Conservation (phyloP, 2,329 filamentous ascomycete species). For the Cordyceps cicadae region DNA sequence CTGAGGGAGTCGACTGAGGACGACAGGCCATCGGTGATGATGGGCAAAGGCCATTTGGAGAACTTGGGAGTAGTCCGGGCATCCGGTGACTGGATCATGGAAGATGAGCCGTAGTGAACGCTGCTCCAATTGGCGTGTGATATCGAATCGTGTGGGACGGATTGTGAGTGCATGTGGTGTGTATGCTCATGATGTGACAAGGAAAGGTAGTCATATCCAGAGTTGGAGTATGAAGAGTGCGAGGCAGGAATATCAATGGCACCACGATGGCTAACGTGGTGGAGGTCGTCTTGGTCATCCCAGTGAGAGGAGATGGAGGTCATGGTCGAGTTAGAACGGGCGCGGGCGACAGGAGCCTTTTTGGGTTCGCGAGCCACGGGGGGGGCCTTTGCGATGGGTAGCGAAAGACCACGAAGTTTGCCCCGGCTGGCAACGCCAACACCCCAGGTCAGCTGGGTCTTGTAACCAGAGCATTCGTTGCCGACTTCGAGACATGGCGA, state of each 20-base stretch:
- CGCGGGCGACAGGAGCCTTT: conserved; percentile 34
- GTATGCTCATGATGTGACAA: conserved; percentile 38
- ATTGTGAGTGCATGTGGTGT: conserved; percentile 17
- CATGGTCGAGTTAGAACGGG: conserved; percentile 37
- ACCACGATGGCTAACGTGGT: conserved; percentile 21
- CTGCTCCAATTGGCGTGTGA: conserved; percentile 37
- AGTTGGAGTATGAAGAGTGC: conserved; percentile 18
- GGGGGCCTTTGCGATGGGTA: conserved; percentile 57
- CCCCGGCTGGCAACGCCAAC: conserved; percentile 92
- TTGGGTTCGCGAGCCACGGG: conserved; percentile 44
- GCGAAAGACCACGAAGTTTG: conserved; percentile 81
- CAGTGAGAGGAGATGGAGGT: conserved; percentile 23
- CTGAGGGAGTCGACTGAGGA: conserved; percentile 52
- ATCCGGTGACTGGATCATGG: conserved; percentile 26
- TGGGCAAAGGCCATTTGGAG: conserved; percentile 36
- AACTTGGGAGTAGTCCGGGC: conserved; percentile 28
- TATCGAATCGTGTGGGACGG: conserved; percentile 27
- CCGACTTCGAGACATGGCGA: conserved; percentile 87
- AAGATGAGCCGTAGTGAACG: conserved; percentile 36
- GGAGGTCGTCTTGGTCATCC: conserved; percentile 26
- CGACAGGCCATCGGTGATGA: conserved; percentile 42
- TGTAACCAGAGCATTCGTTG: conserved; percentile 91
- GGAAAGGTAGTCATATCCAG: conserved; percentile 42
- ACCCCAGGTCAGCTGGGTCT: conserved; percentile 93
- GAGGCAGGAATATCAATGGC: conserved; percentile 29